These are phyloP conservation scores for Ophiostoma novo-ulmi DNA, from an alignment of 2,329 filamentous ascomycete species.

Conservation along the genomic window DNA sequence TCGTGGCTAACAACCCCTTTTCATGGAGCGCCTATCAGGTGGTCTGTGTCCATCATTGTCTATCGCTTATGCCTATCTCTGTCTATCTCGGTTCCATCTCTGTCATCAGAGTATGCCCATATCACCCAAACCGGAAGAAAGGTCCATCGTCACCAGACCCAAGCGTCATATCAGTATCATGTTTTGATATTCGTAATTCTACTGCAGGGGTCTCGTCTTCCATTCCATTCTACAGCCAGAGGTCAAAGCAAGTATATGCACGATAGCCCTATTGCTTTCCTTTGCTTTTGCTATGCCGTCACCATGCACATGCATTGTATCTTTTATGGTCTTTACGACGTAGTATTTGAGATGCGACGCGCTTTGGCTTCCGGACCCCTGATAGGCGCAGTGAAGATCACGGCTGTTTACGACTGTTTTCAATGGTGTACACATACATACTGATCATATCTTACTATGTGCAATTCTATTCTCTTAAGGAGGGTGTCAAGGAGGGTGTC, in stretches of 20 bases:
- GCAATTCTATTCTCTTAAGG: not conserved
- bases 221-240: not conserved
- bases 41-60: not conserved
- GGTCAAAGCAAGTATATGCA: not conserved
- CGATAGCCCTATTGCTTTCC: no score
- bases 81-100: not conserved
- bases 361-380: not conserved
- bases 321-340: no score
- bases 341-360: not conserved
- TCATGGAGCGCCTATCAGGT: not conserved
- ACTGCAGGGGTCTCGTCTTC: not conserved
- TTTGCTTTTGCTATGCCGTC: not conserved
- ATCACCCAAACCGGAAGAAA: conserved; percentile 10
- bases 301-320: not conserved
- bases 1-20: not conserved
- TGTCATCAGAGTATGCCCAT: not conserved
- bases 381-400: conserved; percentile 8
- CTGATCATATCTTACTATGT: not conserved
- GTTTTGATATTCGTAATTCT: no score
- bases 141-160: conserved; percentile 1
- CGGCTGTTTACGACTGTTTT: not conserved
- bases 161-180: not conserved
- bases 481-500: not conserved
- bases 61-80: not conserved
- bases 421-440: no score